Evolutionary conservation across 2,329 filamentous ascomycete genomes (phyloP), one percentile per base, ranked within the genome.

Genomic region (Talaromyces islandicus): DNA sequence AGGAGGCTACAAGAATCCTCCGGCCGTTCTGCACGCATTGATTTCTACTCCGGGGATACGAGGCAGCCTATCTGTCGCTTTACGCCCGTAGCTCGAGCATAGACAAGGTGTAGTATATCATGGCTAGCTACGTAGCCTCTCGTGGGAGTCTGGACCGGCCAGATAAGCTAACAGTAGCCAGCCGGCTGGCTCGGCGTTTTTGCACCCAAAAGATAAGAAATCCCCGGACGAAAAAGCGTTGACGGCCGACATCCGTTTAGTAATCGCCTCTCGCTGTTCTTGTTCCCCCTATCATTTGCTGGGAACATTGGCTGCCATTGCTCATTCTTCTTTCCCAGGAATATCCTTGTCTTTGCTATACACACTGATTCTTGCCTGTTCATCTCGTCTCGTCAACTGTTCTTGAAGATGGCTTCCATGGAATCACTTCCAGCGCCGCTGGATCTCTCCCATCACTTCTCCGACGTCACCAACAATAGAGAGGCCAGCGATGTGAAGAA

Each of bases 361-460:
- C n/a, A 50, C 19, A 5, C 2, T 52, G 7, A 2, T 52, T 29
- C 5, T 7, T 19, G 17, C 12, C 17, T 2, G 14, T n/a, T 52
- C 17, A 11, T 29, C 24, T 52, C 27, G 11, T 25, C 3, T 52
- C 17, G 17, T 19, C 48, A 11, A 5, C 48, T 17, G 24, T 52
- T 29, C 48, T 9, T 50, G 14, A 25, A 27, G 17, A 52, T 52
- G 25, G 1, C 48, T 51, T 7, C 21, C 7, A 48, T 27, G 11
- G 48, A 52, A 29, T 27, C 25, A 57, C 7, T 32, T 19, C 48
- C 48, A 29, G 35, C 12, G 25, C 91, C 92, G 6, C 78, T 86
- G 65, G 89, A 96, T 73, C 80, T 96, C 62, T 88, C 86, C 66
- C 90, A 96, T 71, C 88, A 92, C 71, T 88, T 87, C 66, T 92